Percentiles rank a stretch among this genome's conserved stretches.
phyloP scores from a whole-genome alignment of 176 grass and related monocot genomes.

The Cenchrus purpureus region DNA sequence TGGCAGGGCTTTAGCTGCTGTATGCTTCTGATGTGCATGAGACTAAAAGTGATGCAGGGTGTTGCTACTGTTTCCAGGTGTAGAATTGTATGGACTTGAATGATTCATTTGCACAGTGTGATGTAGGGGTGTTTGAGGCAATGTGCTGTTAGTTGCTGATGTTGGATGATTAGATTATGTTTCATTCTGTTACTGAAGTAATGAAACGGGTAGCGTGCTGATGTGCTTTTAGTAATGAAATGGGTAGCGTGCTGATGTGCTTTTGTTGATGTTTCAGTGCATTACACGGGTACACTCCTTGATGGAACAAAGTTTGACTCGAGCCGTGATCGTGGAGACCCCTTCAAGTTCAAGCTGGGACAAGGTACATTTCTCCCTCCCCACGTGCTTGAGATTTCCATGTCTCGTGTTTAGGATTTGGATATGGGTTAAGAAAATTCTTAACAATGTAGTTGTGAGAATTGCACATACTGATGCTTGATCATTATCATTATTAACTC shows the following conservation, averaged over 20 bases:
- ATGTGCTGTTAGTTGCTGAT: neutral
- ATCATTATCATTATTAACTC: neutral
- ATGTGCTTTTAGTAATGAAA: neutral
- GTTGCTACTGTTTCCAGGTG: neutral
- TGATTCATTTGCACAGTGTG: neutral
- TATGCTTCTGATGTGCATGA: neutral
- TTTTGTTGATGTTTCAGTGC: conserved; percentile 61
- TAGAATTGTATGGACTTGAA: neutral
- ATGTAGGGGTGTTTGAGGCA: neutral
- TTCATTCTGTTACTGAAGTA: neutral
- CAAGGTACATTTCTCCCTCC: conserved; percentile 67
- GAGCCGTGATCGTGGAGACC: conserved; percentile 72
- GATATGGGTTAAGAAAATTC: neutral
- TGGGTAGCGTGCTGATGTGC: conserved; percentile 2
- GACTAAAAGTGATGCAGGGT: neutral
- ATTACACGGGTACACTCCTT: conserved; percentile 96
- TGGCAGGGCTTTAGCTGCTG: neutral
- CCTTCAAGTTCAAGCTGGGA: conserved; percentile 97
- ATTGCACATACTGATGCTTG: neutral
- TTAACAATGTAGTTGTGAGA: neutral
- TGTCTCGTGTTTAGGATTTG: neutral
- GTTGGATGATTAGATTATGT: neutral
- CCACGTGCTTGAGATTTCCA: neutral
- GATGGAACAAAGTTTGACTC: conserved; percentile 99
- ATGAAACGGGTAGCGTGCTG: neutral